phyloP scores from a whole-genome alignment of 2,329 filamentous ascomycete genomes.

The Bipolaris sorokiniana region DNA sequence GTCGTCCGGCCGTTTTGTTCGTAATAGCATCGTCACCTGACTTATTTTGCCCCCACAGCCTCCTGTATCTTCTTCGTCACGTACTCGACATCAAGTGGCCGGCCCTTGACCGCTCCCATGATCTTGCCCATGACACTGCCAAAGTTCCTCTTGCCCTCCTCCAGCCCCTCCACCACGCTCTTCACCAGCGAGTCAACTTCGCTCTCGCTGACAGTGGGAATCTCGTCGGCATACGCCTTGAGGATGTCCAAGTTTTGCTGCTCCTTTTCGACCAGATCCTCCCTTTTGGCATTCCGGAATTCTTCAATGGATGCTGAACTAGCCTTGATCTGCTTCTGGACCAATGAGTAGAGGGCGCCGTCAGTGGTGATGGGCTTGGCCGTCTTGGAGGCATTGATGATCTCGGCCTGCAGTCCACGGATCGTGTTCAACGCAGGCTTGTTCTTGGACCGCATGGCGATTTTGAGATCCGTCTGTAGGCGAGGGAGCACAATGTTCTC shows the following conservation, averaged over 20 bases:
- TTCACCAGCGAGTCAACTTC: conserved; percentile 64
- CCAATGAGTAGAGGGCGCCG: conserved; percentile 69
- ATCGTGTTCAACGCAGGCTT: conserved; percentile 70
- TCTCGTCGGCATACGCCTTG: conserved; percentile 66
- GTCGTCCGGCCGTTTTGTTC: neutral
- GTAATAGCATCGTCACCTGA: neutral
- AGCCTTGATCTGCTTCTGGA: conserved; percentile 67
- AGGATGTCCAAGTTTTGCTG: conserved; percentile 68
- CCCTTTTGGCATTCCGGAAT: conserved; percentile 67
- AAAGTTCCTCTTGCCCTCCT: conserved; percentile 58
- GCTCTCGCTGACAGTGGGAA: conserved; percentile 64
- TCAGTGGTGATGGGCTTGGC: conserved; percentile 72
- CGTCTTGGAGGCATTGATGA: conserved; percentile 78
- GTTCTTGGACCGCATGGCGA: conserved; percentile 57
- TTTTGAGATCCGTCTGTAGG: conserved; percentile 55
- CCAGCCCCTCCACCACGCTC: conserved; percentile 59
- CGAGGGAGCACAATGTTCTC: conserved; percentile 49
- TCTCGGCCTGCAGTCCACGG: conserved; percentile 70
- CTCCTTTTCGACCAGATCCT: conserved; percentile 75
- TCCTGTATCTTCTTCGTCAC: conserved; percentile 67
- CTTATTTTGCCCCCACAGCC: conserved; percentile 31
- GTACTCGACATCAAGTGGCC: conserved; percentile 67
- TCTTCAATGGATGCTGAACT: conserved; percentile 66
- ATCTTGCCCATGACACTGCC: conserved; percentile 68
- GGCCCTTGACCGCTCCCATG: conserved; percentile 64